Base-by-base conservation (phyloP, 73 alveolate genomes). In the Halteria grandinella region DNA sequence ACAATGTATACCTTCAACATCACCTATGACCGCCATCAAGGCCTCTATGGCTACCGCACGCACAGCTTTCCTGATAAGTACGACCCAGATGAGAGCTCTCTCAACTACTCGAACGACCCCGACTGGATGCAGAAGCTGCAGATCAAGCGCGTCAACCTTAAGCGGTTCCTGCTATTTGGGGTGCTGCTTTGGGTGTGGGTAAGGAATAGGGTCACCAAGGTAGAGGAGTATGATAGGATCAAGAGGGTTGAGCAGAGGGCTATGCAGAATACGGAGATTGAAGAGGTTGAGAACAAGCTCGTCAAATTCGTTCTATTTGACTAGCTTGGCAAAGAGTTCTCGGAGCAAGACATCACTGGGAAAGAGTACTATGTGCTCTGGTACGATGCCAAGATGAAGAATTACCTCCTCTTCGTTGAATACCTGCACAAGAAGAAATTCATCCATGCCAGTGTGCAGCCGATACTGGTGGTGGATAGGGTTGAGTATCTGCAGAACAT, bases 361-460 rank as follows among this genome's bases (percentile, higher is more conserved):
- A 31, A 45, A 44, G 37, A 4, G 32, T 80, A 63, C 48, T 50
- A 34, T 18, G 31, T 80, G 15, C 34, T 80, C 37, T 80, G 91
- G 91, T 70, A 70, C 41, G 91, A 80, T 54, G 71, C 91, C 11
- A 69, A 34, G 48, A 69, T 80, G 91, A 55, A 55, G 31, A 80
- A 80, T 31, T 80, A 80, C 43, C 27, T 80, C n/a, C 52, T 15
- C 24, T 47, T 80, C 18, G 3, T 80, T 33, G 80, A 54, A 4
- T 43, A 24, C 24, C 28, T 80, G 36, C 74, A 58, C 1, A 55
- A 33, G 12, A 80, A 70, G 53, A 71, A 54, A n/a, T 31, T 80
- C 39, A 64, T 70, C 8, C 18, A 43, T 4, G 73, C 25, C 31
- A 7, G 63, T 18, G 27, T 80, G 25, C 8, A 10, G 10, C 62